phyloP scores from a whole-genome alignment of 164 flowering plant genomes.

The Aristolochia contorta region DNA sequence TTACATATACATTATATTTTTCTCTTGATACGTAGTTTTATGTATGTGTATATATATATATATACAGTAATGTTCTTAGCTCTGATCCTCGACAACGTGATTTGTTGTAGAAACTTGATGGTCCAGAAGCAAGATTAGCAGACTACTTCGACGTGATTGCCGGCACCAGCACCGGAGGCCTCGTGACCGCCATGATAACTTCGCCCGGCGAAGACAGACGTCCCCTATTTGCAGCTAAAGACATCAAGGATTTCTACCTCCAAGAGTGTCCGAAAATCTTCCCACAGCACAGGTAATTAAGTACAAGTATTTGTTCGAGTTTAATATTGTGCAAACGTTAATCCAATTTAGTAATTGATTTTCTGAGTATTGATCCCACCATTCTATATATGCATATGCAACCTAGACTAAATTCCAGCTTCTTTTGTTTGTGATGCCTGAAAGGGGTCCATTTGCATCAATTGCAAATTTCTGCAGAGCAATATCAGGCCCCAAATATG shows the following conservation, averaged over 20 bases:
- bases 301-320: background rate
- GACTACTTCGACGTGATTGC: conserved; percentile 38
- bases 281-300: conserved; percentile 18
- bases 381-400: too few species aligned
- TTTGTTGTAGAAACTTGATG: conserved; percentile 17
- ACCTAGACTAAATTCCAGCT: background rate
- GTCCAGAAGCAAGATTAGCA: conserved; percentile 25
- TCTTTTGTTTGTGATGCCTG: too few species aligned
- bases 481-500: conserved; percentile 11
- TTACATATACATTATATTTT: too few species aligned
- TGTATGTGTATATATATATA: too few species aligned
- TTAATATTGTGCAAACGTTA: background rate
- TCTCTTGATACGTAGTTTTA: background rate
- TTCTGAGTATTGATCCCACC: background rate
- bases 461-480: background rate
- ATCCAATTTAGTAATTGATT: too few species aligned
- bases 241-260: conserved; percentile 21
- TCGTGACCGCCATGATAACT: conserved; percentile 36
- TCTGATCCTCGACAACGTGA: background rate
- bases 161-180: conserved; percentile 42
- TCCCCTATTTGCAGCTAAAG: conserved; percentile 31
- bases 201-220: conserved; percentile 23
- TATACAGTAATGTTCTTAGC: too few species aligned
- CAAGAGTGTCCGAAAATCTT: conserved; percentile 27
- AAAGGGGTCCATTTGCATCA: conserved; percentile 2